Evolutionary conservation across 225 moss, liverwort and hornwort genomes (phyloP), one percentile per base, ranked within the genome.

Genomic region (Physcomitrium patens): DNA sequence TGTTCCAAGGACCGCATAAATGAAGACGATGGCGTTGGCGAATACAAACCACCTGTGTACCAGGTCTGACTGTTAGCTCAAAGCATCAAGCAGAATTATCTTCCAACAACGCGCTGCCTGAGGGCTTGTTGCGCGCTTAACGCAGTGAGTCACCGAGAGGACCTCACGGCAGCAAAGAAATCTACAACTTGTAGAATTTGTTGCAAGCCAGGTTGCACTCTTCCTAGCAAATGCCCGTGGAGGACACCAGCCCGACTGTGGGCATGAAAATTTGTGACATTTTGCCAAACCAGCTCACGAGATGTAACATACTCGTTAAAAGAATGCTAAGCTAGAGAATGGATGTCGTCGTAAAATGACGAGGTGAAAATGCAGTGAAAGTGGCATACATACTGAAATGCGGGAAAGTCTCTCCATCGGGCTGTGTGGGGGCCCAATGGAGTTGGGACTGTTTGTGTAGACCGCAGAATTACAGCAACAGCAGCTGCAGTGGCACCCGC

Each of bases 21-120:
- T 80, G 28, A 90, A 82, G 15, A 70, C 88, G 8, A 94, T 26
- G 15, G 86, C 55, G 57, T 88, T 90, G 15, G 86, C 93, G 2
- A 88, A 51, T 1, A 94, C 19, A 57, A 91, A 90, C 79, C 80
- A 94, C 75, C 93, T 94, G 81, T 73, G 47, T 31, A 5, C 16
- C 41, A 65, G 11, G 23, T 13, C 14, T 2, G 14, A 16, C 42
- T 15, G 55, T 27, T 26, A 71, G 56, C 10, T 46, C 2, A 0
- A 7, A 8, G 45, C 24, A 16, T 42, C 31, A 31, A 31, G 31
- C 31, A 31, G 31, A 5, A 31, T 31, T 31, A 31, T 31, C 31
- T 31, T 31, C 31, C 31, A 31, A 31, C 31, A 31, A 31, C 31
- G 2, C 2, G 5, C 31, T 31, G 31, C 31, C 31, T 2, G 31